Percentiles rank a stretch among this genome's conserved stretches.
These are phyloP conservation scores for Pseudogymnoascus sp. DNA, from an alignment of 2,329 filamentous ascomycete species.

Conservation along the genomic window DNA sequence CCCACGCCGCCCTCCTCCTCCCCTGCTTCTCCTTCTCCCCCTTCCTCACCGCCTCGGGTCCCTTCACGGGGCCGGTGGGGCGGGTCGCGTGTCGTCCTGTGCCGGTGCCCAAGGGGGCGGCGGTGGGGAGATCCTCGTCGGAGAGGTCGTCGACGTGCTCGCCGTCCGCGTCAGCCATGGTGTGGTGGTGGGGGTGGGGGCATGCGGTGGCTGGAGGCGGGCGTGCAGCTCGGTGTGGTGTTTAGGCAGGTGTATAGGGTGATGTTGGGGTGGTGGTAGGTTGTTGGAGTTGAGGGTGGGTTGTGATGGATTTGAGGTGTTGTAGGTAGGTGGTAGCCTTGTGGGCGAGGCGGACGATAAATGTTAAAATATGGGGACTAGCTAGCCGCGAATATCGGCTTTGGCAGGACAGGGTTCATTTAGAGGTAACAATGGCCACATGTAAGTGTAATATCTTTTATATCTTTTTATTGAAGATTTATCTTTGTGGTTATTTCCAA, in stretches of 20 bases:
- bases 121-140: conserved; percentile 53
- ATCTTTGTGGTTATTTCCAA: background rate
- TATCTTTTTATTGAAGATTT: background rate
- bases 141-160: conserved; percentile 61
- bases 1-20: conserved; percentile 52
- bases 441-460: background rate
- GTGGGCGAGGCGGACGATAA: background rate
- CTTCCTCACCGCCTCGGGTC: conserved; percentile 24
- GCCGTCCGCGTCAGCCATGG: conserved; percentile 68
- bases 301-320: background rate
- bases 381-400: background rate
- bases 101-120: conserved; percentile 16
- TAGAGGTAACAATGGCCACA: background rate
- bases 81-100: conserved; percentile 24
- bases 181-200: conserved; percentile 2
- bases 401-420: background rate
- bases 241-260: background rate
- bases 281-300: background rate
- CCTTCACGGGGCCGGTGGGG: conserved; percentile 24
- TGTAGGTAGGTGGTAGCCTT: background rate
- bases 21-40: conserved; percentile 27
- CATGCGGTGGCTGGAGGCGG: background rate
- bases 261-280: background rate
- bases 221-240: background rate
- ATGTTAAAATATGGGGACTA: conserved; percentile 1